A percentile compares a stretch with the other conserved stretches of the same genome.
phyloP scores from a whole-genome alignment of 768 basidiomycete species.

The Pilatotrama ljubarskyi region DNA sequence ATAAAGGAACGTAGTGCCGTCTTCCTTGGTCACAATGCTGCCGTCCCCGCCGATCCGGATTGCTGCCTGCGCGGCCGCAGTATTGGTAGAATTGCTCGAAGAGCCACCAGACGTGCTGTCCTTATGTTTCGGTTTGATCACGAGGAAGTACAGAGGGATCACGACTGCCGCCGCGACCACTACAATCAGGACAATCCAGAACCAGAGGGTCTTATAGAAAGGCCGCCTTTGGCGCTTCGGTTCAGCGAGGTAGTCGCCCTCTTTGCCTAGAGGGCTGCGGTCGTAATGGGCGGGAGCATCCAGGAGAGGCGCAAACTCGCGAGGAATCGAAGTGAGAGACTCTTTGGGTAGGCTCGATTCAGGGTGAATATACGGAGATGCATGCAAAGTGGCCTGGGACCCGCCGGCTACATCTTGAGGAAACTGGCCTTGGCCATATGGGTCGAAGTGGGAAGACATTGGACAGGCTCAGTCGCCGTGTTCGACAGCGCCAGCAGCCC shows the following conservation, averaged over 20 bases:
- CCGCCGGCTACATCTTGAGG: not conserved
- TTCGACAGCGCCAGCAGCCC: not conserved
- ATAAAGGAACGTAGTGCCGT: conserved; percentile 85
- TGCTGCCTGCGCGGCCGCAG: conserved; percentile 20
- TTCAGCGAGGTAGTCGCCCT: conserved; percentile 45
- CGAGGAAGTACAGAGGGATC: conserved; percentile 63
- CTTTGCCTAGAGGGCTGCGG: conserved; percentile 1
- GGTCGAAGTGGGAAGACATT: conserved; percentile 1
- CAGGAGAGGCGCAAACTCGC: conserved; percentile 4
- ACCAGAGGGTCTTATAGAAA: conserved; percentile 39
- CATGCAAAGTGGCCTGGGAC: conserved; percentile 6
- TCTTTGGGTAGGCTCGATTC: not conserved
- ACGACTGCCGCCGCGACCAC: conserved; percentile 56
- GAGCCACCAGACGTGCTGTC: not conserved
- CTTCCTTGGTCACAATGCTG: conserved; percentile 69
- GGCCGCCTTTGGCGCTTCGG: conserved; percentile 32
- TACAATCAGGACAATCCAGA: conserved; percentile 28
- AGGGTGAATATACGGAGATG: not conserved
- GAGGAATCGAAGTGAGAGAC: conserved; percentile 2
- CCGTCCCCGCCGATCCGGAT: conserved; percentile 79
- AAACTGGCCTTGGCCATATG: not conserved
- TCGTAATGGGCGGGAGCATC: not conserved
- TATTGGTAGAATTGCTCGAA: conserved; percentile 13
- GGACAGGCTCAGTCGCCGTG: not conserved
- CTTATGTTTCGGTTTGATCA: conserved; percentile 47